phyloP scores from a whole-genome alignment of 345 rosid genomes.

The Camelina sativa region DNA sequence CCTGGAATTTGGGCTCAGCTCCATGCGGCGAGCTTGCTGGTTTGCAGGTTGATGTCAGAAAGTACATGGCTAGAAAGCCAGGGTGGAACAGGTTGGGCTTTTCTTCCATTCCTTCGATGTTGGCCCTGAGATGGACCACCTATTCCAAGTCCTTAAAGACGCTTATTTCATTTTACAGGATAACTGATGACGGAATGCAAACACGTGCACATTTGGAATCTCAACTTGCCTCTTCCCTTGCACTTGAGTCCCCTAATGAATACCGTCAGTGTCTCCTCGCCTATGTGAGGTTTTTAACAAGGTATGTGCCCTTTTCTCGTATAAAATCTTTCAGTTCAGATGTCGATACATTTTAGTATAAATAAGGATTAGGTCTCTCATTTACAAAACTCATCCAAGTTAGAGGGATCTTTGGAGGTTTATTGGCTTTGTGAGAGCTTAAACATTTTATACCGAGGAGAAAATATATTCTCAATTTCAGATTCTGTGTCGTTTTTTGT shows the following conservation, averaged over 20 bases:
- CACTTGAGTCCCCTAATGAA: constrained; percentile 83
- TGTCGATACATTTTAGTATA: neutral
- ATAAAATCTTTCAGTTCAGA: neutral
- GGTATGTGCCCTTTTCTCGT: constrained; percentile 51
- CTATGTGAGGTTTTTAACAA: constrained; percentile 85
- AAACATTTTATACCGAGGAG: neutral
- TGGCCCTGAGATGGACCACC: neutral
- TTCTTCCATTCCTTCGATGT: constrained; percentile 30
- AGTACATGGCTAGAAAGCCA: constrained; percentile 95
- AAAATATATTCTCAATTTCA: neutral
- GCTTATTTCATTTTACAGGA: constrained; percentile 54
- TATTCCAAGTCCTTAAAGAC: neutral
- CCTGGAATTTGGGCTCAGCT: constrained; percentile 86
- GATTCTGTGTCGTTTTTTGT: neutral
- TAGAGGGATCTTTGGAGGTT: constrained; percentile 5
- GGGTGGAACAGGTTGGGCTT: constrained; percentile 90
- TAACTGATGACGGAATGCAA: constrained; percentile 96
- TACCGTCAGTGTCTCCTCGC: constrained; percentile 95
- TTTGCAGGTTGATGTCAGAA: constrained; percentile 91
- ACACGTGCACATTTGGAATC: constrained; percentile 97
- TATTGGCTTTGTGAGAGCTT: neutral
- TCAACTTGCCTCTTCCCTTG: constrained; percentile 89
- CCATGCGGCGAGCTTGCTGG: constrained; percentile 95
- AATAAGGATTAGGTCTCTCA: neutral
- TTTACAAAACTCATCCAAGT: constrained; percentile 10